These are phyloP conservation scores for Angomonas deanei DNA, from an alignment of 208 protist genomes.

Conservation along the genomic window DNA sequence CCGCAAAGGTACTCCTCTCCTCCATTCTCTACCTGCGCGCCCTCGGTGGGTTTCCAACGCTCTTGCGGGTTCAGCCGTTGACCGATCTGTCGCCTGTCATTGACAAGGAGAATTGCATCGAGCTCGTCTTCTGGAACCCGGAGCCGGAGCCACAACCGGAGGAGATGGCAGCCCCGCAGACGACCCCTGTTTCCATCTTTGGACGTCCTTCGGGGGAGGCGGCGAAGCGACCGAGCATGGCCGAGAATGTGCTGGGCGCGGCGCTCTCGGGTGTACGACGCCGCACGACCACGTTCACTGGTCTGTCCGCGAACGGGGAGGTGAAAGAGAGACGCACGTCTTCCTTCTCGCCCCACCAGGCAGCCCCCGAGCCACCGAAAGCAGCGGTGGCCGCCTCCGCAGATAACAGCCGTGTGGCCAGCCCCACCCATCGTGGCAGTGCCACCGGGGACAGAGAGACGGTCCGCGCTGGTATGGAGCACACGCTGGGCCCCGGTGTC, in stretches of 20 bases:
- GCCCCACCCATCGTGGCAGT: slow-evolving; percentile 4
- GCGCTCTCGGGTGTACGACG: not conserved
- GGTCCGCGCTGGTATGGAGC: slow-evolving; percentile 8
- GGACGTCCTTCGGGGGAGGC: not conserved
- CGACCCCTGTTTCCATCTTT: not conserved
- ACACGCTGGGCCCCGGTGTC: slow-evolving; percentile 2
- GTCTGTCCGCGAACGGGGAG: not conserved
- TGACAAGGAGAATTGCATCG: slow-evolving; percentile 79
- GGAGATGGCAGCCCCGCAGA: slow-evolving; percentile 1
- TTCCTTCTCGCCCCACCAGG: not conserved
- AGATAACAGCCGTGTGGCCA: not conserved
- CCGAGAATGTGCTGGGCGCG: not conserved
- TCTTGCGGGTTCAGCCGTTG: slow-evolving; percentile 63
- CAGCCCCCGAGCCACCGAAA: not conserved
- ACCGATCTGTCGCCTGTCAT: slow-evolving; percentile 49
- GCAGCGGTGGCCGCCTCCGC: not conserved
- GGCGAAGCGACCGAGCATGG: not conserved
- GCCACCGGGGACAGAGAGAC: not conserved
- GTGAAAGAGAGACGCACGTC: not conserved
- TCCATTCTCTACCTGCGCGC: slow-evolving; percentile 69
- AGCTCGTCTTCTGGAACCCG: slow-evolving; percentile 72
- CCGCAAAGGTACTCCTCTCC: slow-evolving; percentile 64
- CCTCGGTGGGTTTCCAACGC: slow-evolving; percentile 72
- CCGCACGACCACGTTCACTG: not conserved
- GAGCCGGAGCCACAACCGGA: slow-evolving; percentile 3